Percentiles rank a stretch among this genome's conserved stretches.
phyloP scores from a whole-genome alignment of 2,329 filamentous ascomycete genomes.

The Fusarium citri region DNA sequence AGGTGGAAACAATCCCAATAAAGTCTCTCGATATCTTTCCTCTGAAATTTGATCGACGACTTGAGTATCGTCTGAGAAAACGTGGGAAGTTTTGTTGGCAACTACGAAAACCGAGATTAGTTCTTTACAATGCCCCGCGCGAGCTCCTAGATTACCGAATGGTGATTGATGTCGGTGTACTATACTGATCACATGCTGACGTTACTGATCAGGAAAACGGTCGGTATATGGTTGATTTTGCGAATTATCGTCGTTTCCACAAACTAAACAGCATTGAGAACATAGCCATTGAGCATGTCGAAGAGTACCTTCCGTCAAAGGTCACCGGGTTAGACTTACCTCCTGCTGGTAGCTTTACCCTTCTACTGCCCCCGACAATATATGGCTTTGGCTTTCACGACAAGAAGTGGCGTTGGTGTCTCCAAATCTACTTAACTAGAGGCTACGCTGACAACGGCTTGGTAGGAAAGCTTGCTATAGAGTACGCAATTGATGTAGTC shows the following conservation, averaged over 20 bases:
- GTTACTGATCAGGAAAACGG: background rate
- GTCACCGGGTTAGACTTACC: background rate
- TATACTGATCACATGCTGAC: background rate
- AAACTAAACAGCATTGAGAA: background rate
- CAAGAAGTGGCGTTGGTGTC: background rate
- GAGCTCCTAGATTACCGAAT: background rate
- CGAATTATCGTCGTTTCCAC: background rate
- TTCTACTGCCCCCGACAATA: background rate
- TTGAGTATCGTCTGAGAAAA: background rate
- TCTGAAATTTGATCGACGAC: accelerated
- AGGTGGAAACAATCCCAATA: background rate
- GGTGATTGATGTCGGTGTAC: background rate
- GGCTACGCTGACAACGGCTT: background rate
- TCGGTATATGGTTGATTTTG: background rate
- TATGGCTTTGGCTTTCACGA: background rate
- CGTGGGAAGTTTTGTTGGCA: background rate
- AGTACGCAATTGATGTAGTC: background rate
- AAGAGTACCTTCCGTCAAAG: too few relatives aligned
- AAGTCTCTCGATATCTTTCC: background rate
- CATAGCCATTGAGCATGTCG: background rate
- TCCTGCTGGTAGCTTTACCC: background rate
- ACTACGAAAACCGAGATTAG: background rate
- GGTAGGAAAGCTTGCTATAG: background rate
- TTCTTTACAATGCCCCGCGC: background rate
- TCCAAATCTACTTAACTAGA: accelerated